Percentiles rank a stretch among this genome's conserved stretches.
phyloP scores from a whole-genome alignment of 345 rosid species.

The Mangifera indica region DNA sequence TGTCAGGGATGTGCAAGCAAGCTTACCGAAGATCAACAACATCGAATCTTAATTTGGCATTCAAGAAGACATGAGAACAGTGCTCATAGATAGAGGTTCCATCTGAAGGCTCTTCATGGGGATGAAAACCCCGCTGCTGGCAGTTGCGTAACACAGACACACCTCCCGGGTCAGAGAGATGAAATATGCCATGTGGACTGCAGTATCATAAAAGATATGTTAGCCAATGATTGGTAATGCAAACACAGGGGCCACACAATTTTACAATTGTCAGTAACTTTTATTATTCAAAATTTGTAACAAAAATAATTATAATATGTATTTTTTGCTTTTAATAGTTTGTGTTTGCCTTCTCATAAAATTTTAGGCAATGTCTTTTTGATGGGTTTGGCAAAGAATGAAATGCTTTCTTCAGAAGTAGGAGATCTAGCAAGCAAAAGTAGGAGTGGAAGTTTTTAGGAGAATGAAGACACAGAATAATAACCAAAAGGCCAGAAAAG shows the following conservation, averaged over 20 bases:
- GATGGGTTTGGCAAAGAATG: not conserved
- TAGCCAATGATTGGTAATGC: not conserved
- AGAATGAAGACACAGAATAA: not conserved
- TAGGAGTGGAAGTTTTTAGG: not conserved
- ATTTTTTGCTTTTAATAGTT: no score
- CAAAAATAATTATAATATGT: no score
- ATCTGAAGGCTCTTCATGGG: conserved; percentile 84
- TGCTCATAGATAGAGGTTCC: conserved; percentile 88
- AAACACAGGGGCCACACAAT: not conserved
- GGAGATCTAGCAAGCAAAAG: not conserved
- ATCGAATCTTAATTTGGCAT: conserved; percentile 58
- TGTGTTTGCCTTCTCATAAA: not conserved
- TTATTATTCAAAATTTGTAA: not conserved
- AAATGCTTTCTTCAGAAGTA: not conserved
- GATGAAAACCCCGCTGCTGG: conserved; percentile 96
- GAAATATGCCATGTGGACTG: conserved; percentile 95
- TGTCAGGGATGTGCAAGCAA: conserved; percentile 1
- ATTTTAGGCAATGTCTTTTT: not conserved
- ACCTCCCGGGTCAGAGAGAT: conserved; percentile 88
- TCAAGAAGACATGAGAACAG: conserved; percentile 91
- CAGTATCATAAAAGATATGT: conserved; percentile 7
- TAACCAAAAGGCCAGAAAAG: not conserved
- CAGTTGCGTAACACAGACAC: conserved; percentile 85
- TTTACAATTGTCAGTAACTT: not conserved
- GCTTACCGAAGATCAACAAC: conserved; percentile 85